These are phyloP conservation scores for Ascochyta rabiei DNA, from an alignment of 2,329 filamentous ascomycete genomes.

Conservation along the genomic window DNA sequence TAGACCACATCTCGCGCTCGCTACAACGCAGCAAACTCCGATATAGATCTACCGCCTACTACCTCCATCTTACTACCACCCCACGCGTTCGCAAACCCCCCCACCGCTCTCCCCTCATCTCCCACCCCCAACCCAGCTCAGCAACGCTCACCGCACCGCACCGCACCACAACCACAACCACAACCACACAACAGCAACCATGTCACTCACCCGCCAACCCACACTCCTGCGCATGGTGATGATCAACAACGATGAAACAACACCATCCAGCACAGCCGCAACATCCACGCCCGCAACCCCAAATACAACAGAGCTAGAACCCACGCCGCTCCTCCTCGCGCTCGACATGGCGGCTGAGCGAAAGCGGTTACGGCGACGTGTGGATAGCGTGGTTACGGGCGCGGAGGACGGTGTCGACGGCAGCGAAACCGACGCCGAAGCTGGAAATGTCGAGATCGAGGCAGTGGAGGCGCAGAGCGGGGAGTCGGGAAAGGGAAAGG, in stretches of 20 bases:
- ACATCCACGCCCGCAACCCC: not conserved
- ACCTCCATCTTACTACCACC: too few relatives aligned
- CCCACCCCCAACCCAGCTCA: too few relatives aligned
- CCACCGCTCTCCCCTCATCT: too few relatives aligned
- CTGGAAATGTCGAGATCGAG: too few relatives aligned
- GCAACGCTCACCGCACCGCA: too few relatives aligned
- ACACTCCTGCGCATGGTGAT: conserved; percentile 16
- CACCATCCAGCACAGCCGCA: not conserved
- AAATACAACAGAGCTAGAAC: conserved; percentile 6
- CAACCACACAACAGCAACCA: not conserved
- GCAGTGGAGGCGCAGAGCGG: not conserved
- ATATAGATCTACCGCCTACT: too few relatives aligned
- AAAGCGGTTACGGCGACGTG: not conserved
- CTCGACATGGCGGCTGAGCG: conserved; percentile 14
- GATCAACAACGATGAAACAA: not conserved
- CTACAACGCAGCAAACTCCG: not conserved
- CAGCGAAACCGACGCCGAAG: too few relatives aligned
- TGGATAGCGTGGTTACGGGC: conserved; percentile 5
- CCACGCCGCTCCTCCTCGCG: conserved; percentile 10
- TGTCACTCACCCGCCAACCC: conserved; percentile 13
- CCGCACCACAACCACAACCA: not conserved
- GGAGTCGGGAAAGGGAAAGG: not conserved
- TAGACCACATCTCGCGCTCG: not conserved
- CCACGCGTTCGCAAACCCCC: too few relatives aligned
- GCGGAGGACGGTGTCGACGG: not conserved